Evolutionary conservation across 331 rosid genomes (phyloP).

Genomic region (Acacia concinna): DNA sequence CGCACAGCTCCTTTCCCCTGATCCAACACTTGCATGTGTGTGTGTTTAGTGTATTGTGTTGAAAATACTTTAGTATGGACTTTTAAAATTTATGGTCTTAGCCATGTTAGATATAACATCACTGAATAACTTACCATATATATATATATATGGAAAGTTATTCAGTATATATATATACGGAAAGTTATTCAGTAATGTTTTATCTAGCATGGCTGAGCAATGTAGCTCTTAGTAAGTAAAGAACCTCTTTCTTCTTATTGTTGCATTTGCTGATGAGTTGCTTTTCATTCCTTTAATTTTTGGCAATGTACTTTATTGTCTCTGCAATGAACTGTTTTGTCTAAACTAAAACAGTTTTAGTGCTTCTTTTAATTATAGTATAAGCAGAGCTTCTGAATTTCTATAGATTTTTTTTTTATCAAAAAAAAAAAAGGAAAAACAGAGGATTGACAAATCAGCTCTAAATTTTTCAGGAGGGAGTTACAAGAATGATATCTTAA

Average conservation of each 20-base stretch:
- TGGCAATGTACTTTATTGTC: neutral
- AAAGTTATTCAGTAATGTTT: neutral
- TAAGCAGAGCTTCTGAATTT: too few species aligned
- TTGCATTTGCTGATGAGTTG: neutral
- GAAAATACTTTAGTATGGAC: neutral
- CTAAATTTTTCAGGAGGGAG: too few species aligned
- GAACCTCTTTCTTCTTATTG: neutral
- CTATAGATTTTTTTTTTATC: too few species aligned
- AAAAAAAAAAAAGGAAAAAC: too few species aligned
- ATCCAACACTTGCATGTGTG: neutral
- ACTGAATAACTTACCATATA: too few species aligned
- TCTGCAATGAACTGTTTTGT: too few species aligned
- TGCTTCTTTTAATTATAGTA: too few species aligned
- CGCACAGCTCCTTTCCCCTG: slow-evolving; percentile 54
- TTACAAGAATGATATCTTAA: too few species aligned
- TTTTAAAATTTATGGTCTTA: neutral
- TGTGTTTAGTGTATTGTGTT: neutral
- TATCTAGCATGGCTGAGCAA: neutral
- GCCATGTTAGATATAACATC: neutral
- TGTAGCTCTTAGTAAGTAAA: neutral
- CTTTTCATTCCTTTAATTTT: neutral
- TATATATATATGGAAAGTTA: too few species aligned
- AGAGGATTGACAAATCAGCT: too few species aligned
- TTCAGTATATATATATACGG: neutral
- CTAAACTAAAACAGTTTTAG: too few species aligned